Evolutionary conservation across 2,329 filamentous ascomycete species (phyloP), one percentile per base, ranked within the genome.

Genomic region (Hypoxylon sp.): DNA sequence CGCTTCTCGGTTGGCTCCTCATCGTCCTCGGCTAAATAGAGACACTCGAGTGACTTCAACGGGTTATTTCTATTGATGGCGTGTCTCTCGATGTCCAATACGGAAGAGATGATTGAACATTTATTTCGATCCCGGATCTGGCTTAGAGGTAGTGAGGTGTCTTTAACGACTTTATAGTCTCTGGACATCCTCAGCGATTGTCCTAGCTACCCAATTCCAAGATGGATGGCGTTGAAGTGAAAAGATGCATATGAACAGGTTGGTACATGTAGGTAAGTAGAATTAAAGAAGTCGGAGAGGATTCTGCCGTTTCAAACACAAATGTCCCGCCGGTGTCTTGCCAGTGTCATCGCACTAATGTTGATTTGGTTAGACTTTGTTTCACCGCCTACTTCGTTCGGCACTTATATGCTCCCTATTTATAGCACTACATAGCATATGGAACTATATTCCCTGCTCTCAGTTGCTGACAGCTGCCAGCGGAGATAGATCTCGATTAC

Each of bases 31-130:
- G 68, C 67, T 26, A 72, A 55, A 58, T 71, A 74, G 51, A 77
- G 74, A 57, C 75, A 76, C 51, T 76, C 74, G 37, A 77, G 73
- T 0, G 70, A 75, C 60, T 70, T 75, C 62, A 77, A 73, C 75
- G 74, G 75, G 44, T 73, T 76, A 33, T 70, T 71, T n/a, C 71
- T 71, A 3, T 71, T 72, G 50, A 73, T 62, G 24, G 70, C 71
- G 44, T 73, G 64, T 59, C 44, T 68, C 59, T 73, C 59, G 26
- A 75, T 72, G 22, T 71, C 71, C 44, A 77, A 59, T 31, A 77
- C 55, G 26, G 75, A 74, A 51, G 72, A 71, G 67, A 73, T 63
- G 50, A 77, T 69, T 51, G 72, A 70, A 47, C 61, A 53, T 2
- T 47, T 54, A 52, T 50, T 65, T 53, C 54, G 64, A 64, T 74